Evolutionary conservation across 306 rosid genomes (phyloP), one percentile per base, ranked within the genome.

Genomic region (Heteromeles arbutifolia): DNA sequence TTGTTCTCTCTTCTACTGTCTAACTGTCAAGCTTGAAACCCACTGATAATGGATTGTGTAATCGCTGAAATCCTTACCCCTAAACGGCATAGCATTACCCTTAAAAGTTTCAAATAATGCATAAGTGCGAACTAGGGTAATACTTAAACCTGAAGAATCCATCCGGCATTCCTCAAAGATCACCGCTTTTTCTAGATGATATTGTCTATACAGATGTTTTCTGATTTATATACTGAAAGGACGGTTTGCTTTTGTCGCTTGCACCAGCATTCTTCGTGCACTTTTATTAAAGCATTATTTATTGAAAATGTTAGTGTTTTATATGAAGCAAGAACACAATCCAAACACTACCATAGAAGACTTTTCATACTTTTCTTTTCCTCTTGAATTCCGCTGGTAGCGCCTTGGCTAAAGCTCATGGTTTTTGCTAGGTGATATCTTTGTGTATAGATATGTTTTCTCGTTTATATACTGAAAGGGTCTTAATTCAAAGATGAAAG

Each of bases 371-470:
- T 2, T 4, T 69, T 19, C 32, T 59, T 59, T 1, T 5, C 9
- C 19, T 4, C 22, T 26, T 22, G 22, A 50, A 50, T 50, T 50
- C 32, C 3, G 10, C 21, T 8, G n/a, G 4, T 11, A 4, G 21
- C 17, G 18, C 10, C 34, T 13, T 13, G 32, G 11, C 32, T 25
- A 4, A 44, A 65, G 62, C 74, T 77, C 67, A 39, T 77, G 48
- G 48, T 48, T 19, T 78, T 67, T 74, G 48, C 65, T 28, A 41
- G 70, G 34, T 13, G 58, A 57, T 57, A 10, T 45, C 29, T 4
- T 71, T 71, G n/a, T 76, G 64, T 54, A 9, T 65, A 41, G 52
- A 64, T 24, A 43, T 78, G 79, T 45, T 37, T 67, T 45, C 45
- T 54, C 13, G 21, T 67, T n/a, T 34, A 3, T 10, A 19, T 9